These are phyloP conservation scores for Yamadazyma triangularis DNA, from an alignment of 1,139 yeast species.

Conservation along the genomic window DNA sequence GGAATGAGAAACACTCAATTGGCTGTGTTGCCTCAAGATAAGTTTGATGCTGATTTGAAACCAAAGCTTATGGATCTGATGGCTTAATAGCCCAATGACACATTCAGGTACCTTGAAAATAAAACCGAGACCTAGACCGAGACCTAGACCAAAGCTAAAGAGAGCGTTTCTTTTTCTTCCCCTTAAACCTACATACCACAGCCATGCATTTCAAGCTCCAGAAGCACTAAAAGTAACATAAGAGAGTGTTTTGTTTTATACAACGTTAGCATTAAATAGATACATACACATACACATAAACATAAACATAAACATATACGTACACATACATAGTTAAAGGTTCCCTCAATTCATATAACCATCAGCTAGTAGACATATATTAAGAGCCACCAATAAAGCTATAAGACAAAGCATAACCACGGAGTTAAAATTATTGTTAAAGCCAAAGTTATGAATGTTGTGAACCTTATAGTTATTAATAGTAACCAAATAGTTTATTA, in stretches of 20 bases:
- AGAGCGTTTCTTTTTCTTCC: no score
- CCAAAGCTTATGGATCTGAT: not conserved
- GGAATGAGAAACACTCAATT: constrained; percentile 12
- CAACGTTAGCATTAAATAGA: no score
- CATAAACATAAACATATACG: no score
- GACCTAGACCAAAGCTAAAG: no score
- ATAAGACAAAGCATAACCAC: constrained; percentile 37
- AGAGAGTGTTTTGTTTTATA: no score
- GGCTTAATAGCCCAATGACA: not conserved
- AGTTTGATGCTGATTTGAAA: not conserved
- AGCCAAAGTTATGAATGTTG: constrained; percentile 37
- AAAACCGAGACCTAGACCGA: no score
- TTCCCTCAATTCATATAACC: constrained; percentile 15
- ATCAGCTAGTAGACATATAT: constrained; percentile 38
- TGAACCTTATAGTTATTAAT: constrained; percentile 42
- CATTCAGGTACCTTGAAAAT: no score
- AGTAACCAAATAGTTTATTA: constrained; percentile 42
- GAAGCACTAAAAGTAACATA: no score
- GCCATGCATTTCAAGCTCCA: no score
- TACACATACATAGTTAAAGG: no score
- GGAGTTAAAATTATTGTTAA: constrained; percentile 35
- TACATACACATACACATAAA: no score
- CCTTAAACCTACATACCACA: no score
- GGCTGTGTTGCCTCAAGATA: not conserved
- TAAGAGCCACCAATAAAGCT: constrained; percentile 38